A percentile compares a stretch with the other conserved stretches of the same genome.
Conservation (phyloP, 495 filamentous ascomycete species). For the Neurospora cerealis region DNA sequence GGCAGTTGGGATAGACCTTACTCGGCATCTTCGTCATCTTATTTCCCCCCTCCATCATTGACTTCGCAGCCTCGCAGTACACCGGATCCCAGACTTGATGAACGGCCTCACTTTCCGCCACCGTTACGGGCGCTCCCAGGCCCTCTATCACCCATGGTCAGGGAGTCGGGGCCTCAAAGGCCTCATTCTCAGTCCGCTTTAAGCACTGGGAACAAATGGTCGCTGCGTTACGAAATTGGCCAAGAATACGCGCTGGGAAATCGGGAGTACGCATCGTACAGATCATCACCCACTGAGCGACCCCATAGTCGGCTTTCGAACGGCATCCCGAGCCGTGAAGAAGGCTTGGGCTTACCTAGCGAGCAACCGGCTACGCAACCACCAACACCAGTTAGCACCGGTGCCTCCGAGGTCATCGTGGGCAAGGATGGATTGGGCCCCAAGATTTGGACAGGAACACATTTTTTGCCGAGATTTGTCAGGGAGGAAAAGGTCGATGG, state of each 20-base stretch:
- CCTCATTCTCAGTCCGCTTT: slow-evolving; percentile 13
- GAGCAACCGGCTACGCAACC: slow-evolving; percentile 20
- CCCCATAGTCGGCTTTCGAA: slow-evolving; percentile 10
- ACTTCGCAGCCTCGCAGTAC: slow-evolving; percentile 30
- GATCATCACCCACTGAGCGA: slow-evolving; percentile 12
- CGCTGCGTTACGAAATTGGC: slow-evolving; percentile 21
- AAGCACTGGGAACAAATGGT: slow-evolving; percentile 18
- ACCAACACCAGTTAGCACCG: slow-evolving; percentile 27
- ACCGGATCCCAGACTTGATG: slow-evolving; percentile 29
- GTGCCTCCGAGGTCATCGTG: slow-evolving; percentile 30
- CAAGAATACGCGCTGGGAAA: slow-evolving; percentile 24
- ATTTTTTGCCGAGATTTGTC: slow-evolving; percentile 50
- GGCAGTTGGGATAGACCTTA: slow-evolving; percentile 18
- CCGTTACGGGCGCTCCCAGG: slow-evolving; percentile 32
- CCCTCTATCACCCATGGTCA: slow-evolving; percentile 28
- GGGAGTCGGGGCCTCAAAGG: slow-evolving; percentile 23
- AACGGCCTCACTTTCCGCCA: slow-evolving; percentile 29
- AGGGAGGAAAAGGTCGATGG: slow-evolving; percentile 54
- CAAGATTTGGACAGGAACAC: slow-evolving; percentile 52
- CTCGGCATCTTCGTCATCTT: slow-evolving; percentile 31
- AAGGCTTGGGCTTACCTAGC: slow-evolving; percentile 4
- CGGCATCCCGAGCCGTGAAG: slow-evolving; percentile 8
- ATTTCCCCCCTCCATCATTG: slow-evolving; percentile 28
- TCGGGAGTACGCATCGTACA: slow-evolving; percentile 13
- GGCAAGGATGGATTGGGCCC: slow-evolving; percentile 46